Base-by-base conservation (phyloP, 768 basidiomycete genomes). In the Suillus sp. region DNA sequence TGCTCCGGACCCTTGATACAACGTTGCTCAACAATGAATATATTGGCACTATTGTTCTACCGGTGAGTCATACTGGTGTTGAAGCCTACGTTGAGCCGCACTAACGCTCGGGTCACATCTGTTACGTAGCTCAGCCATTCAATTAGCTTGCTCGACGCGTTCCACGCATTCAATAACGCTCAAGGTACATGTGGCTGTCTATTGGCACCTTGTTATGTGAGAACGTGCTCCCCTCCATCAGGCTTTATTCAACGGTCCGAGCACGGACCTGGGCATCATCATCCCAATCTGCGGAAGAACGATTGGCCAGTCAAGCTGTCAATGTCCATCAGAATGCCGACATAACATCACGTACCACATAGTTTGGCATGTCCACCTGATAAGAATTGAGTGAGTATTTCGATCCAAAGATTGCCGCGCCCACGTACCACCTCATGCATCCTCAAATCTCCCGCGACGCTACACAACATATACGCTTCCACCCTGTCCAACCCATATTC, bases 311-410 rank as follows among this genome's bases (percentile, higher is more conserved):
- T n/a, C 54, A 45, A 30, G 34, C 10, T n/a, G 0, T 34, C 20
- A 2, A 32, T 9, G 4, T 16, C 2, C 14, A 13, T 34, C 10
- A 37, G 16, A 20, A 30, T n/a, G 11, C 50, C 53, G 7, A 43
- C 51, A 37, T 60, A 55, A 25, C 18, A 27, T 55, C 18, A 76
- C 82, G 62, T 70, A 86, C 86, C 42, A 86, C 79, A 65, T 85
- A 87, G 64, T 86, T 87, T 13, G 86, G 86, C 86, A 87, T 86
- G 65, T 86, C 86, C 42, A 87, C 84, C 85, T 86, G 34, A 22
- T 11, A 34, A 20, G 6, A 34, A 34, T n/a, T n/a, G n/a, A 60
- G 30, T 51, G 20, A 57, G 32, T 30, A 25, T 45, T 14, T 50
- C n/a, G 14, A 70, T 38, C 20, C 51, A 30, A 18, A 16, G 18